phyloP scores from a whole-genome alignment of 2,329 filamentous ascomycete species.

The Colletotrichum somersetense region DNA sequence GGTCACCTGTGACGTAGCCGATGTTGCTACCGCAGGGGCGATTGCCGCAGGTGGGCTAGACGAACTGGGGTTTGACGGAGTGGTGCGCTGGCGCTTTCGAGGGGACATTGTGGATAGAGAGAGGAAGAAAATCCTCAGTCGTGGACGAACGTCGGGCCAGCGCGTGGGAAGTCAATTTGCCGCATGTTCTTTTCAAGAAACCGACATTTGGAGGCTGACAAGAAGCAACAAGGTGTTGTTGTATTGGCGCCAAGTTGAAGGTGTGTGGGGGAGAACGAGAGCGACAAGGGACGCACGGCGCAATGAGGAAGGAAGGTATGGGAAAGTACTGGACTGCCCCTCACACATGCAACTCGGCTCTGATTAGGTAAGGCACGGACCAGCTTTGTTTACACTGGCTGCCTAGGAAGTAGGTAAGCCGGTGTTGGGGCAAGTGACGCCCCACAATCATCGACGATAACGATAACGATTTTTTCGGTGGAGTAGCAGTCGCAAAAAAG shows the following conservation, averaged over 20 bases:
- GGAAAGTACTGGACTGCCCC: too few relatives aligned
- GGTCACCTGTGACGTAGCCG: slow-evolving; percentile 43
- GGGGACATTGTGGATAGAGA: slow-evolving; percentile 53
- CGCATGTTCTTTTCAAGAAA: slow-evolving; percentile 35
- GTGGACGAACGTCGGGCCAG: slow-evolving; percentile 20
- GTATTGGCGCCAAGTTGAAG: too few relatives aligned
- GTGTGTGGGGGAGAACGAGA: too few relatives aligned
- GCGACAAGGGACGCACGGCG: too few relatives aligned
- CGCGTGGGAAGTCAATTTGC: slow-evolving; percentile 33
- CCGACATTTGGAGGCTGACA: slow-evolving; percentile 27
- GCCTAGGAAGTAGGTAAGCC: too few relatives aligned
- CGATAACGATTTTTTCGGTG: slow-evolving; percentile 12
- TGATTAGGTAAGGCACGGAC: too few relatives aligned
- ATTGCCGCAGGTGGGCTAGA: slow-evolving; percentile 41
- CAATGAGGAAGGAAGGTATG: too few relatives aligned
- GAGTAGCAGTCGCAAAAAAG: slow-evolving; percentile 35
- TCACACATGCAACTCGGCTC: too few relatives aligned
- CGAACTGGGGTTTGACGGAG: slow-evolving; percentile 47
- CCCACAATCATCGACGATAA: too few relatives aligned
- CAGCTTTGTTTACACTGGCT: too few relatives aligned
- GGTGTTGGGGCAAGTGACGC: too few relatives aligned
- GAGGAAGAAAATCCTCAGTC: slow-evolving; percentile 3
- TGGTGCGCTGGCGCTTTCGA: slow-evolving; percentile 57
- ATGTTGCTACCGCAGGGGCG: slow-evolving; percentile 39
- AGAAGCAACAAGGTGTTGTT: slow-evolving; percentile 24